A percentile compares a stretch with the other conserved stretches of the same genome.
These are phyloP conservation scores for Eleusine coracana DNA, from an alignment of 176 grass and related monocot species.

Conservation along the genomic window DNA sequence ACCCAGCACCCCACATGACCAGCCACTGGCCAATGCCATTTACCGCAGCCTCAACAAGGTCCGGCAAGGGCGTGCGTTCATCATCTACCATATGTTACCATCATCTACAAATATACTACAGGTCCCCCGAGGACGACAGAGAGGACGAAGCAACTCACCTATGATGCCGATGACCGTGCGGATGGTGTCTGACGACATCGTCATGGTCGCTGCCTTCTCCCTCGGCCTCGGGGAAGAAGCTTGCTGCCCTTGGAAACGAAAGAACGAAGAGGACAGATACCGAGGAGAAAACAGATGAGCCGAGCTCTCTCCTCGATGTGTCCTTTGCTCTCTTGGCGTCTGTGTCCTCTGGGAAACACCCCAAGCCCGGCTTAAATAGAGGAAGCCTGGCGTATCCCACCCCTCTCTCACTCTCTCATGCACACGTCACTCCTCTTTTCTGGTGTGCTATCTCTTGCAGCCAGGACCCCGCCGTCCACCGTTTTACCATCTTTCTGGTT, in stretches of 20 bases:
- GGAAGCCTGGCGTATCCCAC: neutral
- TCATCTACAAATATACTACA: neutral
- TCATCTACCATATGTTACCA: slow-evolving; percentile 14
- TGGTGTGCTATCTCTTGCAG: neutral
- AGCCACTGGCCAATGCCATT: neutral
- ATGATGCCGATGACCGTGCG: slow-evolving; percentile 74
- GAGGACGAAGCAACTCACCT: slow-evolving; percentile 40
- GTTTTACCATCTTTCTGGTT: neutral
- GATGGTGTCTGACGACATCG: slow-evolving; percentile 58
- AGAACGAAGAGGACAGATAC: neutral
- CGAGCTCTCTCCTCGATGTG: neutral
- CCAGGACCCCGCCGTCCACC: neutral
- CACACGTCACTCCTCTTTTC: neutral
- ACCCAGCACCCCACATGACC: slow-evolving; percentile 13
- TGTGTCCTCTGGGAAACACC: neutral
- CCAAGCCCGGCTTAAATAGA: neutral
- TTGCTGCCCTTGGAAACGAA: neutral
- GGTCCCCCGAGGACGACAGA: no score
- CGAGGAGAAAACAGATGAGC: neutral
- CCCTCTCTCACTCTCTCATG: neutral
- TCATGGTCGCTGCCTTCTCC: slow-evolving; percentile 43
- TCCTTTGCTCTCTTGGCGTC: neutral
- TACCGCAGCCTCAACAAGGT: no score
- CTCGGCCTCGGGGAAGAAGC: neutral
- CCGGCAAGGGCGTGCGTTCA: no score